These are phyloP conservation scores for Wickerhamomyces chaumierensis DNA, from an alignment of 805 yeast species.

Conservation along the genomic window DNA sequence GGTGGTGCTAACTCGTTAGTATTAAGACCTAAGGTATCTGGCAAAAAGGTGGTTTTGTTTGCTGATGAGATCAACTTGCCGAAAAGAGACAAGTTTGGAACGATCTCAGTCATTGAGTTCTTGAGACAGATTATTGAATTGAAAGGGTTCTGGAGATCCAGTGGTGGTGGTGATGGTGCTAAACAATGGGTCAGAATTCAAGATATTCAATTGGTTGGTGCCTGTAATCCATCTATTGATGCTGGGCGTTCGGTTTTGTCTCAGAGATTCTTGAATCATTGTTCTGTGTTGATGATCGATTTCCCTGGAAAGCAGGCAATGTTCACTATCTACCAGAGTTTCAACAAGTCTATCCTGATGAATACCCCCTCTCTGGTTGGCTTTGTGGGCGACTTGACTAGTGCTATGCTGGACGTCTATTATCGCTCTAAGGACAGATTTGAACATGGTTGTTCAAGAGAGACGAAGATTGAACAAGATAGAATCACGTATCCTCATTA, in stretches of 20 bases:
- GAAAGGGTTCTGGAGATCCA: slow-evolving; percentile 62
- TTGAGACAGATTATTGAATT: slow-evolving; percentile 66
- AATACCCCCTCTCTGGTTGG: slow-evolving; percentile 51
- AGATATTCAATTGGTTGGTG: slow-evolving; percentile 80
- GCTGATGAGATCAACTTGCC: slow-evolving; percentile 92
- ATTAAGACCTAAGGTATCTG: slow-evolving; percentile 47
- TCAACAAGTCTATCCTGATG: slow-evolving; percentile 45
- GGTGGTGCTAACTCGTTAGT: too few species aligned
- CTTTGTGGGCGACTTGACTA: slow-evolving; percentile 37
- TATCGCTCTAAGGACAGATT: slow-evolving; percentile 29
- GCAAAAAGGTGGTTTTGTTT: slow-evolving; percentile 69
- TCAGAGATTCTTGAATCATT: slow-evolving; percentile 55
- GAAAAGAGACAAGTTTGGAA: slow-evolving; percentile 53
- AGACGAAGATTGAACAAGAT: too few species aligned
- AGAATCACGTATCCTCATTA: slow-evolving; percentile 34
- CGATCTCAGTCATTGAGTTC: slow-evolving; percentile 61
- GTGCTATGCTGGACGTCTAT: slow-evolving; percentile 61
- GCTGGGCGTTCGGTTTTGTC: slow-evolving; percentile 56
- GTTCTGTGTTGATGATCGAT: slow-evolving; percentile 59
- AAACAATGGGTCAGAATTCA: slow-evolving; percentile 55
- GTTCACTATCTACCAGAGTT: slow-evolving; percentile 51
- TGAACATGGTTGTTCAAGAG: slow-evolving; percentile 17
- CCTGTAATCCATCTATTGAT: slow-evolving; percentile 85
- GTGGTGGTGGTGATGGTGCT: slow-evolving; percentile 16
- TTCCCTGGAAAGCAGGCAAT: slow-evolving; percentile 63